Evolutionary conservation across 768 basidiomycete species (phyloP), one percentile per base, ranked within the genome.

Genomic region (Mycena maculata): DNA sequence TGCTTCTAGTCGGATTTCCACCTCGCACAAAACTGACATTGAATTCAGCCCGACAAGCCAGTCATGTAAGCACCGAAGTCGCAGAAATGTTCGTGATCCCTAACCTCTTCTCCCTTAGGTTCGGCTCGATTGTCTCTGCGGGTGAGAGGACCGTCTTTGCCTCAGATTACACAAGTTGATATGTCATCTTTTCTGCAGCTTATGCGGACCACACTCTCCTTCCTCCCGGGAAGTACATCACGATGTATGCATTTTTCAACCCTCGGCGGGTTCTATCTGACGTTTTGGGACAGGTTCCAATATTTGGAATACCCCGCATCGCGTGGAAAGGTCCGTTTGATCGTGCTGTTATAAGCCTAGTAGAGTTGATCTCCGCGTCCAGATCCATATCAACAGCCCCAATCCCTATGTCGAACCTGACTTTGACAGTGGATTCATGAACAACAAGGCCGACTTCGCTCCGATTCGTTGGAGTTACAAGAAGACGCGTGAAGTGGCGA

Each of bases 341-440:
- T 44, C 47, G 8, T 10, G 1, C 20, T 8, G 25, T 15, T 7
- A 56, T 36, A 36, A 36, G 33, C 13, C 28, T 23, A 31, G 12
- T n/a, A n/a, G n/a, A n/a, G 49, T 63, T 25, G 10, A 20, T 52
- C 16, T 48, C 27, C 22, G 15, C 49, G 13, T 45, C 12, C 63
- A 88, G 87, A 90, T 91, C 72, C 90, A 90, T 75, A 87, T 91
- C 75, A 72, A 78, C 49, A 88, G 87, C 23, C 65, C 83, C 48
- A 87, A 82, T 80, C 90, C 90, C 6, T 91, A 90, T 78, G 76
- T 79, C 70, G 87, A 86, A 69, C 89, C 90, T 5, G 80, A 75
- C 78, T 91, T 90, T 73, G 90, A 92, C 79, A 86, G 84, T 64
- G 90, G 90, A n/a, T 91, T 92, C 85, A 88, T 92, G 90, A 91